phyloP scores from a whole-genome alignment of 1,284 basidiomycete genomes.

The Naganishia cerealis region DNA sequence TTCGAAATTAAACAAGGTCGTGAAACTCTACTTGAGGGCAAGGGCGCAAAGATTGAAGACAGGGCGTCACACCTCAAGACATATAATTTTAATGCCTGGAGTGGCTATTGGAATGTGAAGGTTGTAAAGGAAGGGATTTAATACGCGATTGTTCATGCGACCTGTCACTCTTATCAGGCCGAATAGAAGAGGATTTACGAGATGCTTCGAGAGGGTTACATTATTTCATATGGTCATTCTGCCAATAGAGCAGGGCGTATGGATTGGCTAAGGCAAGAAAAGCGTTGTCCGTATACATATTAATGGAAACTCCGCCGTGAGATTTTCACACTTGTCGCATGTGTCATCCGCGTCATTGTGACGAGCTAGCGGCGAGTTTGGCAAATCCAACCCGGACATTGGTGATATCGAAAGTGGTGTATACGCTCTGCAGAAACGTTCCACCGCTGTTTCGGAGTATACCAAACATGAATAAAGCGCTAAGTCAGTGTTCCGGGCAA shows the following conservation, averaged over 20 bases:
- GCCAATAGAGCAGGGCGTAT: neutral
- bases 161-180: too few species aligned
- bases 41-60: constrained; percentile 40
- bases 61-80: constrained; percentile 12
- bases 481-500: neutral
- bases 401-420: constrained; percentile 25
- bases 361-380: constrained; percentile 8
- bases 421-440: constrained; percentile 21
- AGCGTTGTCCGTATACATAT: neutral
- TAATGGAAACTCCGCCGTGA: too few species aligned
- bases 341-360: neutral
- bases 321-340: neutral
- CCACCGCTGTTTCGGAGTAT: neutral
- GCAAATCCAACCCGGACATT: constrained; percentile 25
- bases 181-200: too few species aligned
- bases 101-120: constrained; percentile 39
- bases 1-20: constrained; percentile 38
- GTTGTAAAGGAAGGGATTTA: neutral
- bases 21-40: constrained; percentile 39
- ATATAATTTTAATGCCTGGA: constrained; percentile 55
- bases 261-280: too few species aligned
- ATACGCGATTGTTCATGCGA: neutral
- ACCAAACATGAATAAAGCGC: neutral
- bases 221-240: constrained; percentile 9
- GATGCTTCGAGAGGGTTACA: neutral